A percentile compares a stretch with the other conserved stretches of the same genome.
These are phyloP conservation scores for Populus ilicifolia DNA, from an alignment of 345 rosid species.

Conservation along the genomic window DNA sequence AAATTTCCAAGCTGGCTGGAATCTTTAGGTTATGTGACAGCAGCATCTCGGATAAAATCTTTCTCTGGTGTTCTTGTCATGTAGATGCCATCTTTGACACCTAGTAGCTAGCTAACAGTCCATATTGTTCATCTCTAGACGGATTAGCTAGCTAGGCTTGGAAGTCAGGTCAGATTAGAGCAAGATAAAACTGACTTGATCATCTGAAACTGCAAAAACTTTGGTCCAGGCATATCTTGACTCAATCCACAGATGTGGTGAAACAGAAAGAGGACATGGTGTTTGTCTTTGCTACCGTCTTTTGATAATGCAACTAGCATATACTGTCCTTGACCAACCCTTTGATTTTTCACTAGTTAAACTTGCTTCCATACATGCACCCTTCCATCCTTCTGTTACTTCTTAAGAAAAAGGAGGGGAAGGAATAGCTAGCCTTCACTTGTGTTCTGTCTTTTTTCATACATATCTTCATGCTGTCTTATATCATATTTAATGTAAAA, in stretches of 20 bases:
- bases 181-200: background rate
- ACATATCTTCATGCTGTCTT: no score
- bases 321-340: constrained; percentile 27
- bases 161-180: background rate
- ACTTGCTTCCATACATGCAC: background rate
- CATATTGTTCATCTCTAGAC: background rate
- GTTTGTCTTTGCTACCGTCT: constrained; percentile 10
- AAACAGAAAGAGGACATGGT: background rate
- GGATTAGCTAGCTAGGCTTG: background rate
- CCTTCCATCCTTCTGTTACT: background rate
- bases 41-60: background rate
- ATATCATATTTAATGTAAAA: no score
- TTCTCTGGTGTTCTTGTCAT: background rate
- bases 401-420: background rate
- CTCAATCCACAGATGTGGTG: background rate
- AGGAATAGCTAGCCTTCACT: background rate
- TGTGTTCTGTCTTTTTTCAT: background rate
- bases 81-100: background rate
- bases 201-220: background rate
- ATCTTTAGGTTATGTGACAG: background rate
- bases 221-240: background rate
- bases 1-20: background rate
- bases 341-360: constrained; percentile 14
- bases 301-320: constrained; percentile 11
- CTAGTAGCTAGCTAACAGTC: background rate